Evolutionary conservation across 805 yeast genomes (phyloP), one percentile per base, ranked within the genome.

Genomic region (Grigorovia transvaalensis): DNA sequence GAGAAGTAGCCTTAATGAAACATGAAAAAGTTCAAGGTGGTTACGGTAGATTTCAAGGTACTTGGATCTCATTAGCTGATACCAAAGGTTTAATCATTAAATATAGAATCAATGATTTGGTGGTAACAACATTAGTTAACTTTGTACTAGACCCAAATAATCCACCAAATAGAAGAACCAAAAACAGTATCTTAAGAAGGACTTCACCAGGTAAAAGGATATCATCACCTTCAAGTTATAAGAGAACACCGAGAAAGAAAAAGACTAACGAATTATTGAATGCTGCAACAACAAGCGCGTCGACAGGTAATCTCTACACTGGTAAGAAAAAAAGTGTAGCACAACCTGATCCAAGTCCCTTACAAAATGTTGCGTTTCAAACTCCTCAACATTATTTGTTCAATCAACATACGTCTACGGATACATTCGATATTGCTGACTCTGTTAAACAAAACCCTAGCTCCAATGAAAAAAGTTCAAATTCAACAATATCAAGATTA

Each of bases 21-120:
- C 90, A 86, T 61, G 86, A 85, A 63, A 86, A 85, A 65, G 79
- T 86, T 54, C 93, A 85, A 65, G 95, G 93, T 57, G 95, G 95
- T 9, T 84, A 84, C 63, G 93, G 93, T 11, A 70, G 88, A 49
- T 85, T 84, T 62, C 93, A 86, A 68, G 95, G 95, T 4, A 85
- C 95, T 1, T 86, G 93, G 93, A 80, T 85, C 44, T 91, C 93
- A 0, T 64, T 85, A 45, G 75, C 74, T 4, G 77, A 80, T 55
- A 91, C 91, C 3, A 74, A 74, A 46, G 73, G 77, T 46, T 70
- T 84, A 58, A 82, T 82, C 5, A 72, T 74, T 47, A 72, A 71
- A 48, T 75, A 79, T 57, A 76, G 75, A 1, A 78, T 80, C 17
- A 68, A 73, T 44, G 80, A 77, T 27, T 71, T 74, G 9, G 72